phyloP scores from a whole-genome alignment of 441 rosid species.

The Melastoma candidum region DNA sequence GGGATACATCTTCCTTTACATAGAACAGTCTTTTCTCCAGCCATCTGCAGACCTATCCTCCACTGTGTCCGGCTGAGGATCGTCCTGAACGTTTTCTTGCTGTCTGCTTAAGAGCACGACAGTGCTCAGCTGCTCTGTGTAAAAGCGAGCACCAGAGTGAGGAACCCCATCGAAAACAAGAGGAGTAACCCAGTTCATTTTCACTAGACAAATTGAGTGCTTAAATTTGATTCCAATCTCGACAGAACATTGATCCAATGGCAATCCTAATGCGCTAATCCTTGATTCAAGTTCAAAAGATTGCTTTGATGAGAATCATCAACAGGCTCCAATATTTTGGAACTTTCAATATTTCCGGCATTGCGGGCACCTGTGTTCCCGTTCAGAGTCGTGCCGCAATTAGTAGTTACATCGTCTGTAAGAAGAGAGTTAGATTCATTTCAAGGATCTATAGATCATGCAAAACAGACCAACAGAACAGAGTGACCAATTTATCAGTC shows the following conservation, averaged over 20 bases:
- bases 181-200: too few species aligned
- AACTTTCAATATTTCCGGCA: constrained; percentile 16
- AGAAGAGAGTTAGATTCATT: too few species aligned
- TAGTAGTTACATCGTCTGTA: constrained; percentile 5
- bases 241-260: too few species aligned
- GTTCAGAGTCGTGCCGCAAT: constrained; percentile 21
- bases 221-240: too few species aligned
- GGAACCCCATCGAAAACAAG: not conserved
- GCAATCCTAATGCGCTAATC: too few species aligned
- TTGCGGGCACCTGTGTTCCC: constrained; percentile 17
- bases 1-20: constrained; percentile 66
- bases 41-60: constrained; percentile 44
- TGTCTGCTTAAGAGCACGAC: constrained; percentile 62
- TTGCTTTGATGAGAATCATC: constrained; percentile 6
- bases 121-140: constrained; percentile 50
- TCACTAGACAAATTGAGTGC: too few species aligned
- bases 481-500: too few species aligned
- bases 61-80: constrained; percentile 21
- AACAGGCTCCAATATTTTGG: constrained; percentile 25
- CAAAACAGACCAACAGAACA: too few species aligned
- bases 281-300: too few species aligned
- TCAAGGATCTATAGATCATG: too few species aligned
- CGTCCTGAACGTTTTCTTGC: constrained; percentile 35
- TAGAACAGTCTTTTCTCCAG: constrained; percentile 66
- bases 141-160: not conserved